These are phyloP conservation scores for Haplographium delicatum DNA, from an alignment of 495 filamentous ascomycete species.

Conservation along the genomic window DNA sequence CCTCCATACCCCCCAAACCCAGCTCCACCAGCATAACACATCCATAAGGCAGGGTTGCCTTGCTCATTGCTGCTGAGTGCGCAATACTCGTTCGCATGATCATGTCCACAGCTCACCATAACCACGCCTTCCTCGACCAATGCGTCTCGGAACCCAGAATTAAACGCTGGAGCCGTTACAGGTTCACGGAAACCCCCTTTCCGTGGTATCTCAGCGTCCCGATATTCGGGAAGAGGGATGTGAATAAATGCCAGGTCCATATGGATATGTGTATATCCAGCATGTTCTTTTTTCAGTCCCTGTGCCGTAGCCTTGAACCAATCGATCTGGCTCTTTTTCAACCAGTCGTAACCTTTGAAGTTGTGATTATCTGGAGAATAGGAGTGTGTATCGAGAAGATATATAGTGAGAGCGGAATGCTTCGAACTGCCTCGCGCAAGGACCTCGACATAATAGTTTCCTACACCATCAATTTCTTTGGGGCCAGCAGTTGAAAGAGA, in stretches of 20 bases:
- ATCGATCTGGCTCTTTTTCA: slow-evolving; percentile 86
- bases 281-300: slow-evolving; percentile 60
- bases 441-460: slow-evolving; percentile 92
- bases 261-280: slow-evolving; percentile 82
- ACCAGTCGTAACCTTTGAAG: slow-evolving; percentile 88
- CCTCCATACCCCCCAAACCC: slow-evolving; percentile 95
- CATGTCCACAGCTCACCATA: slow-evolving; percentile 88
- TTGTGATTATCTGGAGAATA: slow-evolving; percentile 87
- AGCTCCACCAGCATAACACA: slow-evolving; percentile 89
- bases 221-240: slow-evolving; percentile 90
- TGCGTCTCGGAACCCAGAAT: slow-evolving; percentile 82
- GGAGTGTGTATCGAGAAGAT: slow-evolving; percentile 87
- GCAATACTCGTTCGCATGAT: slow-evolving; percentile 97
- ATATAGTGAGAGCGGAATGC: slow-evolving; percentile 88
- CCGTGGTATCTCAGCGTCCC: slow-evolving; percentile 39
- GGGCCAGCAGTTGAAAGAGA: slow-evolving; percentile 80
- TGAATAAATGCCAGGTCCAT: slow-evolving; percentile 98
- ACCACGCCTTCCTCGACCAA: slow-evolving; percentile 77
- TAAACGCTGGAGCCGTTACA: slow-evolving; percentile 81
- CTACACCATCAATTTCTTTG: slow-evolving; percentile 77
- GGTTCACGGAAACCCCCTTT: slow-evolving; percentile 68
- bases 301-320: slow-evolving; percentile 83
- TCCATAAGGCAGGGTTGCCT: slow-evolving; percentile 74
- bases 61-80: slow-evolving; percentile 52
- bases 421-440: slow-evolving; percentile 69